phyloP scores from a whole-genome alignment of 2,329 filamentous ascomycete species.

The Amauroascus verrucosus region DNA sequence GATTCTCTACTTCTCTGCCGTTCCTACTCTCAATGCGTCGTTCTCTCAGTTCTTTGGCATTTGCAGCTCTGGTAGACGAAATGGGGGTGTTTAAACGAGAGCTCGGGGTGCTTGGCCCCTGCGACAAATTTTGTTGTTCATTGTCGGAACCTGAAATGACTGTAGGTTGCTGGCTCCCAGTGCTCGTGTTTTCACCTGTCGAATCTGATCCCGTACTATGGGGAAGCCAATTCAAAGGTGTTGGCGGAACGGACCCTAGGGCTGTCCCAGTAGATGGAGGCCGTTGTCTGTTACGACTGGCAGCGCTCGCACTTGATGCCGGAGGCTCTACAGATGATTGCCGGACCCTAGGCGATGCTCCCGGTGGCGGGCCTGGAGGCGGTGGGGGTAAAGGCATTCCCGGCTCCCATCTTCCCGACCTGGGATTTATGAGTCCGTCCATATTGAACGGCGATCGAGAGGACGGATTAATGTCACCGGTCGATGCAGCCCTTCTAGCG shows the following conservation, averaged over 20 bases:
- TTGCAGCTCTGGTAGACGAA: conserved; percentile 38
- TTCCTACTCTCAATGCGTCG: conserved; percentile 54
- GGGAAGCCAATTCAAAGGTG: conserved; percentile 37
- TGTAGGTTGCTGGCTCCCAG: neutral
- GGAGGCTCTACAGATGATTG: neutral
- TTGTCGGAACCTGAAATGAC: neutral
- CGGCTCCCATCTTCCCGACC: conserved; percentile 30
- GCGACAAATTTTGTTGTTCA: neutral
- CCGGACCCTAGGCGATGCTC: conserved; percentile 11
- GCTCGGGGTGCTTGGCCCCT: neutral
- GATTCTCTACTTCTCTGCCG: conserved; percentile 42
- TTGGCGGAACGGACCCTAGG: conserved; percentile 9
- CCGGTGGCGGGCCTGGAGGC: conserved; percentile 38
- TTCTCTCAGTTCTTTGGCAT: conserved; percentile 53
- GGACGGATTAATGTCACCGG: conserved; percentile 32
- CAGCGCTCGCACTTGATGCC: neutral
- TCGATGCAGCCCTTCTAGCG: conserved; percentile 37
- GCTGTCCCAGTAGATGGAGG: conserved; percentile 8
- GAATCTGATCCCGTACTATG: conserved; percentile 6
- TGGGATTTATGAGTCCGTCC: conserved; percentile 18
- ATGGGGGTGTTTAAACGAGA: neutral
- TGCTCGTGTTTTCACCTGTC: neutral
- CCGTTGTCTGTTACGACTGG: neutral
- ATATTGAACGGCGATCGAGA: conserved; percentile 28
- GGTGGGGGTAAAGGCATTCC: conserved; percentile 41